phyloP scores from a whole-genome alignment of 352 stramenopile species.

The Achlya hypogyna region DNA sequence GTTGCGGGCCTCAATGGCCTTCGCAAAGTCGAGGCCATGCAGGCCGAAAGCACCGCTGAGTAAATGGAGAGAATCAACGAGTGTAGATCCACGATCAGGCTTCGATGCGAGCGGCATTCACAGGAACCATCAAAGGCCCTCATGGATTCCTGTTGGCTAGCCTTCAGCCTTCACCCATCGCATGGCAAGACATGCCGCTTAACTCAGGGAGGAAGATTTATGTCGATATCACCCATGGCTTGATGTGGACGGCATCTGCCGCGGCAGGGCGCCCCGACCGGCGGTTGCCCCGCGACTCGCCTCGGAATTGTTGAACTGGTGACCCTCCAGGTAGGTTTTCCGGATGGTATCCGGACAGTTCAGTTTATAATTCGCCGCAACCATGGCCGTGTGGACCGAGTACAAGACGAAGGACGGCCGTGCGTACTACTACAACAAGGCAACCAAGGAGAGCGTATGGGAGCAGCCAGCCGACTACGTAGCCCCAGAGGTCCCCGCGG shows the following conservation, averaged over 20 bases:
- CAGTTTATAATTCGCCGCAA: not conserved
- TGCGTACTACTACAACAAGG: conserved; percentile 84
- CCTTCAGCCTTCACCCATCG: too few species aligned
- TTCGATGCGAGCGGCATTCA: too few species aligned
- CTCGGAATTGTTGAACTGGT: not conserved
- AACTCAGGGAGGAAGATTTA: too few species aligned
- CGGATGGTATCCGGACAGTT: not conserved
- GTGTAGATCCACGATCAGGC: not conserved
- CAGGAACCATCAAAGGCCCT: too few species aligned
- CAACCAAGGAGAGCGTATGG: conserved; percentile 81
- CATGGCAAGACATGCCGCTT: too few species aligned
- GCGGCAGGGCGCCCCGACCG: too few species aligned
- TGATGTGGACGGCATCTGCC: too few species aligned
- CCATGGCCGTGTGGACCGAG: conserved; percentile 63
- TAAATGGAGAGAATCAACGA: not conserved
- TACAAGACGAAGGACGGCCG: conserved; percentile 79
- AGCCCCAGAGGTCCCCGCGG: not conserved
- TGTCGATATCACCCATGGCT: too few species aligned
- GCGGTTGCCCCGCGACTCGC: too few species aligned
- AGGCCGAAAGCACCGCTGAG: not conserved
- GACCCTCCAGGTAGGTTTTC: too few species aligned
- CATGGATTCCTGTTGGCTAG: too few species aligned
- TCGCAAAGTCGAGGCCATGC: conserved; percentile 25
- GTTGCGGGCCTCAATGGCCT: conserved; percentile 81
- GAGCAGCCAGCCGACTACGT: conserved; percentile 75